phyloP scores from a whole-genome alignment of 345 rosid genomes.

The Syzygium oleosum region DNA sequence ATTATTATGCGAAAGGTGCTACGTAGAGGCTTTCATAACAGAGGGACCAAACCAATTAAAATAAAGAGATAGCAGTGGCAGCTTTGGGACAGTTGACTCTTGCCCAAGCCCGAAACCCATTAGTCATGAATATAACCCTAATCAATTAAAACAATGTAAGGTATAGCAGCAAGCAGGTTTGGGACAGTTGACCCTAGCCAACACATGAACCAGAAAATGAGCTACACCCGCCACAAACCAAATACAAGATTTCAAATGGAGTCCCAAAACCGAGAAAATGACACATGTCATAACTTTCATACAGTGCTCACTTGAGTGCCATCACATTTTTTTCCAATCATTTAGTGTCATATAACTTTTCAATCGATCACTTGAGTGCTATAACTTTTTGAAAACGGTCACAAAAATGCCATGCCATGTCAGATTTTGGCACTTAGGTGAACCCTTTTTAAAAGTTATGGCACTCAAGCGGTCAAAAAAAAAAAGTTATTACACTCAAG shows the following conservation, averaged over 20 bases:
- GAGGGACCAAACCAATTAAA: background rate
- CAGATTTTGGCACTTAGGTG: background rate
- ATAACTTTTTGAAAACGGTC: background rate
- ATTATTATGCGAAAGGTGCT: background rate
- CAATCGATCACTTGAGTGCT: background rate
- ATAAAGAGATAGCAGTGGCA: background rate
- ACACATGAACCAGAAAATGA: background rate
- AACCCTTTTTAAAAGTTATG: background rate
- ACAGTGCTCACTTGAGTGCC: background rate
- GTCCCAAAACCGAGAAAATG: background rate
- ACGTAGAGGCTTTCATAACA: background rate
- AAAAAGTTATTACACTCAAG: no score
- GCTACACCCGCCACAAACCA: background rate
- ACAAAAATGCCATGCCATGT: background rate
- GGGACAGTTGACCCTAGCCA: background rate
- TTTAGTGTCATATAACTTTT: no score
- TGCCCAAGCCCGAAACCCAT: background rate
- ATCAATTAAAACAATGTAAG: background rate
- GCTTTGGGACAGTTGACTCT: background rate
- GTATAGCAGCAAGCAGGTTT: background rate
- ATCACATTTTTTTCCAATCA: no score
- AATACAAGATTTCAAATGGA: background rate
- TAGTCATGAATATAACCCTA: background rate
- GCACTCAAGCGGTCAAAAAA: background rate
- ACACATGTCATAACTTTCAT: background rate